Conservation (phyloP, 2,329 filamentous ascomycete genomes). For the Claviceps fusiformis region DNA sequence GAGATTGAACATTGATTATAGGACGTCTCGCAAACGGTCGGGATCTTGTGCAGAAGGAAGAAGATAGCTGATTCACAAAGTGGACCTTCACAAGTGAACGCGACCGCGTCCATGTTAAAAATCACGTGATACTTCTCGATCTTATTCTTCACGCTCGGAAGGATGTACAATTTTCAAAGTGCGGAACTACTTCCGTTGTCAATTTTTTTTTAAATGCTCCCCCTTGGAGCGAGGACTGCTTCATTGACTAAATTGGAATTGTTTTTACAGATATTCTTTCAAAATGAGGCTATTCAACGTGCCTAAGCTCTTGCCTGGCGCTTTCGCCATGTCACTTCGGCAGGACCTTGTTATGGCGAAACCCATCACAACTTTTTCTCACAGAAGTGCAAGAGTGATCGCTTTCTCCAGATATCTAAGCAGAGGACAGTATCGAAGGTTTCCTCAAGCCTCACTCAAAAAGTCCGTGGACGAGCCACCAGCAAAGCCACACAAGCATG, state of each 20-base stretch:
- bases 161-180: neutral
- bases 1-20: neutral
- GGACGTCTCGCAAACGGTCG: neutral
- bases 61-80: neutral
- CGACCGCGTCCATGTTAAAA: neutral
- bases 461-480: neutral
- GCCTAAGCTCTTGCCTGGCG: neutral
- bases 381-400: neutral
- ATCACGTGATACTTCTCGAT: neutral
- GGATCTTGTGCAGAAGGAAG: neutral
- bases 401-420: neutral
- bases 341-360: neutral
- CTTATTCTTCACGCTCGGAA: neutral
- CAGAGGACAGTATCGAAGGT: neutral
- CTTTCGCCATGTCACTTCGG: neutral
- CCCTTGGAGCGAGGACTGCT: neutral
- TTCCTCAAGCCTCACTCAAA: neutral
- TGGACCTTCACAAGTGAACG: neutral
- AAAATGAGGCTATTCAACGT: conserved; percentile 2
- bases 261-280: neutral
- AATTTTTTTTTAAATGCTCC: neutral
- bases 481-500: neutral
- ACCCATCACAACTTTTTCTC: neutral
- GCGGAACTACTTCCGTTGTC: neutral
- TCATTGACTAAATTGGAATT: neutral